A percentile compares a stretch with the other conserved stretches of the same genome.
Evolutionary conservation across 805 yeast genomes (phyloP).

Genomic region (Candida namnaoensis): DNA sequence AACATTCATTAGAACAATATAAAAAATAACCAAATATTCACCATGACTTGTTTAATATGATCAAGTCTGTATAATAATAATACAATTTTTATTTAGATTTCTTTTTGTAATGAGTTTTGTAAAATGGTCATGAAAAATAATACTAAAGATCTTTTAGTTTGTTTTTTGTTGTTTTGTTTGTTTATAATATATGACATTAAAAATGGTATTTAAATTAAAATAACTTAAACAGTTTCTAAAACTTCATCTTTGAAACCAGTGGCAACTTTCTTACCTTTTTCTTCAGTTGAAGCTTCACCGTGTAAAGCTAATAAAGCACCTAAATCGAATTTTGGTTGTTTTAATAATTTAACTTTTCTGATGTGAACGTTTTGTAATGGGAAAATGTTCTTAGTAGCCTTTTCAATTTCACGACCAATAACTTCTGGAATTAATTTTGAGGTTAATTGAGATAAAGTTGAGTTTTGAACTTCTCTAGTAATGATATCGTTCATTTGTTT

Average conservation of each 20-base stretch:
- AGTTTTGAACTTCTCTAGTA: conserved; percentile 92
- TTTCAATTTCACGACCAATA: conserved; percentile 97
- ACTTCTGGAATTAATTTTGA: conserved; percentile 98
- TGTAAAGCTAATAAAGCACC: conserved; percentile 94
- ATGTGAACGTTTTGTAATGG: conserved; percentile 98
- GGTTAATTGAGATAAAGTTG: conserved; percentile 93
- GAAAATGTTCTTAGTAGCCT: conserved; percentile 88
- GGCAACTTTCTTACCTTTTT: conserved; percentile 95
- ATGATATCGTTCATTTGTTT: conserved; percentile 94
- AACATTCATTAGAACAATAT: too few species aligned
- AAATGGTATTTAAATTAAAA: too few species aligned
- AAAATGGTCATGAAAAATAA: too few species aligned
- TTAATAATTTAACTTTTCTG: conserved; percentile 97
- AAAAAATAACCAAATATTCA: too few species aligned
- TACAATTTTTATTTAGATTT: too few species aligned
- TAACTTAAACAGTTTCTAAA: conserved; percentile 95
- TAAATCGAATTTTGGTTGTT: conserved; percentile 97
- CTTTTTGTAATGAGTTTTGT: too few species aligned
- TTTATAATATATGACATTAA: too few species aligned
- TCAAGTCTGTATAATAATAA: too few species aligned
- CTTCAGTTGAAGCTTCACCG: conserved; percentile 92
- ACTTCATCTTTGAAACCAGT: conserved; percentile 97
- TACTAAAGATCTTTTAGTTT: too few species aligned
- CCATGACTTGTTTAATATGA: too few species aligned
- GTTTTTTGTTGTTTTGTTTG: too few species aligned